Evolutionary conservation across 2,329 filamentous ascomycete species (phyloP), one percentile per base, ranked within the genome.

Genomic region (Xylaria sp.): DNA sequence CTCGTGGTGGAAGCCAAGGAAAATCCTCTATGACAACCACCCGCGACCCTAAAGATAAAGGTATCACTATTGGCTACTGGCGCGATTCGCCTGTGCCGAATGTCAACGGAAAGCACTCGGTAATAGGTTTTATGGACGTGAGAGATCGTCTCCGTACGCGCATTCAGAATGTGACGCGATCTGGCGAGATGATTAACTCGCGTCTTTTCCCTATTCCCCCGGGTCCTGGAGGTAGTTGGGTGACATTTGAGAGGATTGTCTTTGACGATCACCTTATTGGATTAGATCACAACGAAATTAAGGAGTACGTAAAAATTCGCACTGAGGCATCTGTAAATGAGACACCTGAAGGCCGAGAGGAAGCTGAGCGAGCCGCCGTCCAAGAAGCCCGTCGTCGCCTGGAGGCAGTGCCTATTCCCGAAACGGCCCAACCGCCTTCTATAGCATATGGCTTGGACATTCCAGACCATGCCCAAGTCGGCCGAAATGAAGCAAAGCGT

Each of bases 91-190:
- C 79, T 3, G 84, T 86, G 0, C 82, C 84, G 0, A 78, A 84
- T 14, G 78, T 81, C 7, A 78, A 78, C 2, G 82, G 83, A 14
- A 89, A 88, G 74, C 88, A 90, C 74, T 83, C 83, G 0, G 86
- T 90, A 0, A 85, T 88, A 57, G 88, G 88, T 4, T 90, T 90
- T 68, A 89, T 90, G 57, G 88, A 90, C 68, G 81, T 87, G 11
- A 81, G 87, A 19, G 88, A 90, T 62, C 83, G 88, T 1, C 82
- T 90, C 1, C 86, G 88, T 30, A 90, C 88, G 1, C 83, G 87
- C 6, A 85, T 89, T 45, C 85, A 88, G 72, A 79, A 81, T 0
- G 79, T 81, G 57, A 87, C 84, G 53, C 82, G 84, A 24, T 74
- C 78, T 2, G 86, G 86, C 12, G 81, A 85, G 11, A 74, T 80